Evolutionary conservation across 2,329 filamentous ascomycete species (phyloP).

Genomic region (Elsinoe batatas): DNA sequence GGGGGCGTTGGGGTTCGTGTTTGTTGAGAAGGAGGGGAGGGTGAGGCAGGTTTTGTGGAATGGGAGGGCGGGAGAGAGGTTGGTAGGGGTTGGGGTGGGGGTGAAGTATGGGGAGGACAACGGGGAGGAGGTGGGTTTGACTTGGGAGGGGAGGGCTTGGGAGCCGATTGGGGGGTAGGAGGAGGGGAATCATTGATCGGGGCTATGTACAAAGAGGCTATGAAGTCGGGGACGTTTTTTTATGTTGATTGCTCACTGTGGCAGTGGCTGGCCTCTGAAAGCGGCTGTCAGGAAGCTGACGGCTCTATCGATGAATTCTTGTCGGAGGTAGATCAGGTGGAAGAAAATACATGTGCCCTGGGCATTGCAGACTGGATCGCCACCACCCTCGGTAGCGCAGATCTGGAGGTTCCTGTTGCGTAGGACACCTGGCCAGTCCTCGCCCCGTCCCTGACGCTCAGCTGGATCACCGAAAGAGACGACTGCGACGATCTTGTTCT

Average conservation of each 20-base stretch:
- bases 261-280: not conserved
- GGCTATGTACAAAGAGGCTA: not conserved
- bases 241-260: not conserved
- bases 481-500: not conserved
- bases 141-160: slow-evolving; percentile 24
- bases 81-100: slow-evolving; percentile 42
- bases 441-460: not conserved
- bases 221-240: not conserved
- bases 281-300: not conserved
- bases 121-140: slow-evolving; percentile 20
- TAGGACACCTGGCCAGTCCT: not conserved
- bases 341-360: slow-evolving; percentile 5
- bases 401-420: slow-evolving; percentile 1
- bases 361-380: slow-evolving; percentile 4
- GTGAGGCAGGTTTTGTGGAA: slow-evolving; percentile 69
- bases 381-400: not conserved
- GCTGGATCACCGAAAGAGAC: slow-evolving; percentile 8
- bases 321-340: slow-evolving; percentile 2
- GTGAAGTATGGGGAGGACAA: slow-evolving; percentile 14
- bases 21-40: slow-evolving; percentile 48
- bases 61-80: slow-evolving; percentile 46
- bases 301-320: not conserved
- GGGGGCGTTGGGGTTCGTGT: slow-evolving; percentile 63
- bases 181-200: not conserved
- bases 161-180: not conserved